Evolutionary conservation across 352 stramenopile species (phyloP).

Genomic region (Thraustochytrium sp.): DNA sequence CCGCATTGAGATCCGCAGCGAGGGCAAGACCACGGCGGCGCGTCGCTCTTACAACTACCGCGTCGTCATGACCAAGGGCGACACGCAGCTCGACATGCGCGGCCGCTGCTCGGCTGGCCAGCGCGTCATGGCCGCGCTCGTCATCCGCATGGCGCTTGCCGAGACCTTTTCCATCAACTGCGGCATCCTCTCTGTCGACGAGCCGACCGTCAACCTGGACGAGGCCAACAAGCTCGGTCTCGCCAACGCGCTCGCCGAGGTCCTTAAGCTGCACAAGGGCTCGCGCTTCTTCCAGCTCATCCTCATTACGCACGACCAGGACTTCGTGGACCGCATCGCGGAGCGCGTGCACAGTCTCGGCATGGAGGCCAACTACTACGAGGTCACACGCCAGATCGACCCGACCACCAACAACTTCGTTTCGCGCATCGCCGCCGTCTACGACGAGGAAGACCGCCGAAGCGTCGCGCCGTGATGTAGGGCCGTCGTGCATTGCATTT

Average conservation of each 20-base stretch:
- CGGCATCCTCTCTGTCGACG: slow-evolving; percentile 95
- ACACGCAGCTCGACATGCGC: slow-evolving; percentile 94
- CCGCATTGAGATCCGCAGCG: slow-evolving; percentile 87
- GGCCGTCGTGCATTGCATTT: not conserved
- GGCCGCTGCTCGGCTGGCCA: slow-evolving; percentile 96
- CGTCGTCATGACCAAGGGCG: slow-evolving; percentile 97
- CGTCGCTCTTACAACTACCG: slow-evolving; percentile 93
- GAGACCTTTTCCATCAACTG: slow-evolving; percentile 97
- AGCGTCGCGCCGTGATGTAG: not conserved
- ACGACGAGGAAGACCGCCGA: not conserved
- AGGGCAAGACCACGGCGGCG: slow-evolving; percentile 34
- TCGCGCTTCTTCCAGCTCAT: slow-evolving; percentile 97
- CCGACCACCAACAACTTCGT: slow-evolving; percentile 12
- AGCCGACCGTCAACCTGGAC: slow-evolving; percentile 96
- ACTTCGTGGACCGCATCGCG: slow-evolving; percentile 47
- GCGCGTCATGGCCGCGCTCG: slow-evolving; percentile 88
- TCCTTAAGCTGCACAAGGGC: slow-evolving; percentile 87
- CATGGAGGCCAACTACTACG: slow-evolving; percentile 37
- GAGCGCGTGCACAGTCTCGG: not conserved
- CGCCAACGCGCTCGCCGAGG: slow-evolving; percentile 71
- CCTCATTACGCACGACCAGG: slow-evolving; percentile 99
- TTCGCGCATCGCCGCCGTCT: slow-evolving; percentile 8
- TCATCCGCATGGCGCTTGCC: slow-evolving; percentile 94
- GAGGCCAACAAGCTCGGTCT: slow-evolving; percentile 88
- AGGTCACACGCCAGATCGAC: slow-evolving; percentile 14